These are phyloP conservation scores for Tulasnella sp. DNA, from an alignment of 768 basidiomycete species.

Conservation along the genomic window DNA sequence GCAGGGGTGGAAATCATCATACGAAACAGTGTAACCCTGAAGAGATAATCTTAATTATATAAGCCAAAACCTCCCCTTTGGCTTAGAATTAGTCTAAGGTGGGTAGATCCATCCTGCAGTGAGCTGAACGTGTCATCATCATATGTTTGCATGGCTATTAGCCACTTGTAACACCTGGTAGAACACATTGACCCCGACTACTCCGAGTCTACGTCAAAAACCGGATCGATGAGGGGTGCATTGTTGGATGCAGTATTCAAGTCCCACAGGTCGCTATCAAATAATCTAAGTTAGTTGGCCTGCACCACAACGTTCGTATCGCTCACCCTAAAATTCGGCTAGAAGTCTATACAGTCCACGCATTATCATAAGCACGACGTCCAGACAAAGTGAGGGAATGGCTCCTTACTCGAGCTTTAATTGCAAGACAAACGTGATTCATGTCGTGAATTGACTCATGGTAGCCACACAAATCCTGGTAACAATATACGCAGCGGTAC, in stretches of 20 bases:
- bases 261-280: background rate
- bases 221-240: background rate
- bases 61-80: too few species aligned
- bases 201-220: too few species aligned
- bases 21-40: too few species aligned
- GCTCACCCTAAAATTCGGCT: background rate
- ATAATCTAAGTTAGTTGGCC: background rate
- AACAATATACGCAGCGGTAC: constrained; percentile 85
- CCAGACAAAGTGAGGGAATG: background rate
- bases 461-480: constrained; percentile 68
- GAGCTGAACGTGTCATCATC: too few species aligned
- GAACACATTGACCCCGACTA: too few species aligned
- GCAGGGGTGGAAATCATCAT: too few species aligned
- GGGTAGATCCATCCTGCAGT: too few species aligned
- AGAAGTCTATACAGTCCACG: background rate
- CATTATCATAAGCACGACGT: background rate
- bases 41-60: too few species aligned
- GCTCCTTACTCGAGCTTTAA: constrained; percentile 62
- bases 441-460: constrained; percentile 75
- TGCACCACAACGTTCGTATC: background rate
- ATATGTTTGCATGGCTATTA: too few species aligned
- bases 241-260: background rate
- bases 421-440: constrained; percentile 73
- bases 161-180: too few species aligned
- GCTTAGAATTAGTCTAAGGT: too few species aligned